Evolutionary conservation across 768 basidiomycete genomes (phyloP).

Genomic region (Pleurotus pulmonarius): DNA sequence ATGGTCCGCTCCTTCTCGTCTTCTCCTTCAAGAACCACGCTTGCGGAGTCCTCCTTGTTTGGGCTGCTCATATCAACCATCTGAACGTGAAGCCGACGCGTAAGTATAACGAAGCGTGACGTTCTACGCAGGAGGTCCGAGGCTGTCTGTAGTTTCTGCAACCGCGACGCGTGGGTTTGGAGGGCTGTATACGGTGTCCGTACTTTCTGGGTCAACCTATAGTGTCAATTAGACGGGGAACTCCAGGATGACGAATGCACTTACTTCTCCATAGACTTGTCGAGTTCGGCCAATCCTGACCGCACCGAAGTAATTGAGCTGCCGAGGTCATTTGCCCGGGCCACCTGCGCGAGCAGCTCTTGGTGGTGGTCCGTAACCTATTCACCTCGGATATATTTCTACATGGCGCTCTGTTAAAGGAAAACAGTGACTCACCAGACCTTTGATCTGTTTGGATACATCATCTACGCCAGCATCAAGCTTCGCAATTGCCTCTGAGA

Average conservation of each 20-base stretch:
- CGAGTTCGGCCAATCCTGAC: slow-evolving; percentile 69
- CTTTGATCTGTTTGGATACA: slow-evolving; percentile 85
- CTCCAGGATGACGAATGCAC: slow-evolving; percentile 17
- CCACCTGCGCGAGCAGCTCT: slow-evolving; percentile 77
- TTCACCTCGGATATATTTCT: slow-evolving; percentile 22
- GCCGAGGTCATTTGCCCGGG: slow-evolving; percentile 66
- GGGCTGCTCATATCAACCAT: slow-evolving; percentile 64
- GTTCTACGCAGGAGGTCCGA: slow-evolving; percentile 82
- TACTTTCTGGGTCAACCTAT: slow-evolving; percentile 81
- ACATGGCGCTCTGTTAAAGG: slow-evolving; percentile 9
- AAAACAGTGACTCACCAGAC: slow-evolving; percentile 50
- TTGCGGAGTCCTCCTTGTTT: slow-evolving; percentile 12
- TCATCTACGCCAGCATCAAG: slow-evolving; percentile 88
- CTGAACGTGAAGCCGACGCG: slow-evolving; percentile 78
- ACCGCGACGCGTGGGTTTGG: slow-evolving; percentile 61
- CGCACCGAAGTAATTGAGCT: slow-evolving; percentile 66
- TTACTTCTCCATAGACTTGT: slow-evolving; percentile 74
- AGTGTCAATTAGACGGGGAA: slow-evolving; percentile 15
- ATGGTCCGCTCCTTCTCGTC: slow-evolving; percentile 85
- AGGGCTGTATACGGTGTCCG: slow-evolving; percentile 79
- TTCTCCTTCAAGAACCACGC: slow-evolving; percentile 59
- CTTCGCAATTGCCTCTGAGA: slow-evolving; percentile 85
- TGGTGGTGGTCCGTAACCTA: slow-evolving; percentile 85
- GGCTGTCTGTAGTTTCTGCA: slow-evolving; percentile 78
- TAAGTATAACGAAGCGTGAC: slow-evolving; percentile 80